Percentiles rank a stretch among this genome's conserved stretches.
phyloP scores from a whole-genome alignment of 1,284 basidiomycete species.

The Melampsora americana region DNA sequence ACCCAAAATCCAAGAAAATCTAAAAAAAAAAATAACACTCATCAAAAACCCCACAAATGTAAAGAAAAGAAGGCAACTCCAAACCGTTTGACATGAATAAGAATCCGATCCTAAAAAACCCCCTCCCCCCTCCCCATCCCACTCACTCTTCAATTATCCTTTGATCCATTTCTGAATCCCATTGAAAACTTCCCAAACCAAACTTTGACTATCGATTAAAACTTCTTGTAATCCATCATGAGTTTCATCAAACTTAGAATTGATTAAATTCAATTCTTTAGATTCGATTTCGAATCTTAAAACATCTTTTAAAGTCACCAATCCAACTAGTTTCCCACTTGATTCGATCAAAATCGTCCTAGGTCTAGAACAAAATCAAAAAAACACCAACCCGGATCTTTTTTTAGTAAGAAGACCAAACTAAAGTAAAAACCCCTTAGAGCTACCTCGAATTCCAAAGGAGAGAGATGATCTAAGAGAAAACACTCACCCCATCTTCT shows the following conservation, averaged over 20 bases:
- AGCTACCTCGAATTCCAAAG: not conserved
- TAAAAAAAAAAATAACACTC: too few species aligned
- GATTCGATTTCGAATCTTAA: constrained; percentile 55
- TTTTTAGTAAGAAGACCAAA: too few species aligned
- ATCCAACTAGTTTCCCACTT: constrained; percentile 73
- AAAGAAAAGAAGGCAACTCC: too few species aligned
- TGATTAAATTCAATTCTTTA: not conserved
- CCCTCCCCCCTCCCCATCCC: too few species aligned
- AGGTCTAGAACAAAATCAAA: constrained; percentile 61
- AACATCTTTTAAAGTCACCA: constrained; percentile 95
- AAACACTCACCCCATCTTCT: constrained; percentile 81
- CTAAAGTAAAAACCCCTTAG: too few species aligned
- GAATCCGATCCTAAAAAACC: too few species aligned
- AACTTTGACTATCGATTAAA: constrained; percentile 48
- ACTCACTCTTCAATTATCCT: too few species aligned
- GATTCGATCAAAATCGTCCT: constrained; percentile 88
- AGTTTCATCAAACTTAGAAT: not conserved
- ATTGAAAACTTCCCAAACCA: not conserved
- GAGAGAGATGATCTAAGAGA: not conserved
- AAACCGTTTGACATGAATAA: too few species aligned
- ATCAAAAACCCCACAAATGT: too few species aligned
- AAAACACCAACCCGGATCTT: constrained; percentile 15
- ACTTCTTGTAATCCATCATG: constrained; percentile 51
- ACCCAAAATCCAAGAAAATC: too few species aligned
- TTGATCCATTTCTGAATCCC: constrained; percentile 17